phyloP scores from a whole-genome alignment of 495 filamentous ascomycete species.

The Xylaria flabelliformis region DNA sequence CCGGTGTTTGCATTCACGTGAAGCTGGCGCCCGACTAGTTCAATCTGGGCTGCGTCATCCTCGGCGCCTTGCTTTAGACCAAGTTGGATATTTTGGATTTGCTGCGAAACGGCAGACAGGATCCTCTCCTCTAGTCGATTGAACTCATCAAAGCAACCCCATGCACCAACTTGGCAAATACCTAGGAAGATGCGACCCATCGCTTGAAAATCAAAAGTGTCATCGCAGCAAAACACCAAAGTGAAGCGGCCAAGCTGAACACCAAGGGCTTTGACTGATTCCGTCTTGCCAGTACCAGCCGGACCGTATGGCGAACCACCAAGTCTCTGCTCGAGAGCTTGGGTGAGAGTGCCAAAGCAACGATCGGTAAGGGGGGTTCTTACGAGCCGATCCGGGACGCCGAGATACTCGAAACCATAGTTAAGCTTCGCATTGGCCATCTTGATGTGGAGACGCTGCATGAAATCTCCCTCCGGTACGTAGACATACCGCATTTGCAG shows the following conservation, averaged over 20 bases:
- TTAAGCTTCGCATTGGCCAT: conserved; percentile 96
- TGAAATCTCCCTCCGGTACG: conserved; percentile 75
- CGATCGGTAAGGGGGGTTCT: conserved; percentile 95
- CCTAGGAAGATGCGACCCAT: conserved; percentile 99
- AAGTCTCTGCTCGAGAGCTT: conserved; percentile 91
- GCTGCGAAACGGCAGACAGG: conserved; percentile 95
- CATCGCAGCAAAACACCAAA: conserved; percentile 97
- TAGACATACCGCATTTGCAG: conserved; percentile 99
- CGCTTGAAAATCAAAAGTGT: conserved; percentile 98
- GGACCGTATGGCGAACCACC: conserved; percentile 98
- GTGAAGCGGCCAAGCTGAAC: conserved; percentile 97
- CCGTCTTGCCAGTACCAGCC: conserved; percentile 98
- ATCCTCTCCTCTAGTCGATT: conserved; percentile 98
- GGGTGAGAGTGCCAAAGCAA: conserved; percentile 96
- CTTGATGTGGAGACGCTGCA: conserved; percentile 85
- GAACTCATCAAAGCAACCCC: conserved; percentile 99
- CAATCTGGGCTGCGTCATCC: conserved; percentile 84
- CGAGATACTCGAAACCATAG: conserved; percentile 98
- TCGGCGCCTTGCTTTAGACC: conserved; percentile 81
- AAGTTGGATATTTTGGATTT: conserved; percentile 98
- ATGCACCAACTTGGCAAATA: conserved; percentile 98
- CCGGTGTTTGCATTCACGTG: conserved; percentile 89
- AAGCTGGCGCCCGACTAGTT: conserved; percentile 88
- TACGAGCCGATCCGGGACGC: conserved; percentile 93
- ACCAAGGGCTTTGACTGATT: conserved; percentile 97